Evolutionary conservation across 2,329 filamentous ascomycete genomes (phyloP).

Genomic region (Cordyceps cateniannulata): DNA sequence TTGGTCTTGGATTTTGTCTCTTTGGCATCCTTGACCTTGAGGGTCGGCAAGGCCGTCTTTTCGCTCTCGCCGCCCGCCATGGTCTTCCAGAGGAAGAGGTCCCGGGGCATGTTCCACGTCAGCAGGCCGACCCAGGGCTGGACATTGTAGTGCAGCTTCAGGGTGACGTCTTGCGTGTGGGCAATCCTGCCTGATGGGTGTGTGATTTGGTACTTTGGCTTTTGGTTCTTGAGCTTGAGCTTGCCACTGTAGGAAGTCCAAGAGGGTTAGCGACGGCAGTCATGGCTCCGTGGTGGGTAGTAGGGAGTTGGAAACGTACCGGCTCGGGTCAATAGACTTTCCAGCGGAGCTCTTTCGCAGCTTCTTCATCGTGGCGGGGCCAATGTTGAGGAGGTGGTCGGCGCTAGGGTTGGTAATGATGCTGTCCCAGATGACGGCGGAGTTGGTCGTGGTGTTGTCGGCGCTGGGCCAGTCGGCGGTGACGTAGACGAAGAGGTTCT

Average conservation of each 20-base stretch:
- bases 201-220: constrained; percentile 95
- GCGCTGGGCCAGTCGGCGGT: constrained; percentile 63
- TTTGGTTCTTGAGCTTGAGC: constrained; percentile 73
- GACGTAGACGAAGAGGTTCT: constrained; percentile 95
- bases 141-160: constrained; percentile 89
- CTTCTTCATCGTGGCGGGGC: constrained; percentile 55
- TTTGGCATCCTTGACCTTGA: constrained; percentile 51
- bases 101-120: constrained; percentile 65
- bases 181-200: constrained; percentile 77
- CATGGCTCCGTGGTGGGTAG: too few relatives aligned
- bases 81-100: constrained; percentile 57
- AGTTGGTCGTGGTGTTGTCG: constrained; percentile 43
- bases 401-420: constrained; percentile 77
- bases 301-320: constrained; percentile 39
- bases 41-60: constrained; percentile 55
- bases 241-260: constrained; percentile 51
- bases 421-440: constrained; percentile 90
- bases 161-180: constrained; percentile 62
- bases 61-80: constrained; percentile 59
- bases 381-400: constrained; percentile 54
- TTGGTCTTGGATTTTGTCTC: constrained; percentile 15
- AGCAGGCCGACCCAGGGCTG: constrained; percentile 92
- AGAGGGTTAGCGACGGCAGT: constrained; percentile 1
- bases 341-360: constrained; percentile 52
- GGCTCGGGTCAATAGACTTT: constrained; percentile 53